A percentile compares a stretch with the other conserved stretches of the same genome.
phyloP scores from a whole-genome alignment of 805 yeast species.

The Phaffomyces thermotolerans region DNA sequence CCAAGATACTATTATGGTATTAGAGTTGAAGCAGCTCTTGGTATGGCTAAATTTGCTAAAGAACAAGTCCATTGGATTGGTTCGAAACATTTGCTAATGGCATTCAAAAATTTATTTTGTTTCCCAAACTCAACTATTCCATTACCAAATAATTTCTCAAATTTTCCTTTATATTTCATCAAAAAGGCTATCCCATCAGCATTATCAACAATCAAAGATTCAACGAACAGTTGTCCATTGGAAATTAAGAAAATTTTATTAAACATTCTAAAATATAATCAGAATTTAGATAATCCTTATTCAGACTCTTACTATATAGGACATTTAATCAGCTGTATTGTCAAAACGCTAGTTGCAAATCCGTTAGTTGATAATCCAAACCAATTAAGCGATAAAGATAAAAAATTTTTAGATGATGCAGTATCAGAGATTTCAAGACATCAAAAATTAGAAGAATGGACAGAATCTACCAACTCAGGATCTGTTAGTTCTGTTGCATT shows the following conservation, averaged over 20 bases:
- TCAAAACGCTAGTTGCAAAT: slow-evolving; percentile 30
- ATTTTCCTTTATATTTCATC: slow-evolving; percentile 60
- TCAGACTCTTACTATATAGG: slow-evolving; percentile 66
- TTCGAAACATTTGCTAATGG: slow-evolving; percentile 58
- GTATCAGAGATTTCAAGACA: slow-evolving; percentile 65
- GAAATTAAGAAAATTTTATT: slow-evolving; percentile 57
- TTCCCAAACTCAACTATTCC: slow-evolving; percentile 64
- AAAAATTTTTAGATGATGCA: slow-evolving; percentile 38
- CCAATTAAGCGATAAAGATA: slow-evolving; percentile 23
- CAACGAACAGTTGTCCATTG: slow-evolving; percentile 53
- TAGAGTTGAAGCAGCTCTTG: slow-evolving; percentile 78
- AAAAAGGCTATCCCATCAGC: slow-evolving; percentile 63
- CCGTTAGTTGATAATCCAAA: slow-evolving; percentile 10
- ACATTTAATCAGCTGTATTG: slow-evolving; percentile 48
- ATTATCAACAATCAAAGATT: slow-evolving; percentile 53
- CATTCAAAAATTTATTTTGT: slow-evolving; percentile 66
- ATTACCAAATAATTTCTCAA: slow-evolving; percentile 69
- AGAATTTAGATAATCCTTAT: slow-evolving; percentile 71
- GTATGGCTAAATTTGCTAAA: slow-evolving; percentile 61
- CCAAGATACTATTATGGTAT: slow-evolving; percentile 82
- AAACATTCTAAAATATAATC: slow-evolving; percentile 73
- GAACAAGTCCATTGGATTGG: slow-evolving; percentile 64
- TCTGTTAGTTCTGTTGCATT: slow-evolving; percentile 50
- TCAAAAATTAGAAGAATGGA: slow-evolving; percentile 78
- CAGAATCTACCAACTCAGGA: slow-evolving; percentile 60